A percentile compares a stretch with the other conserved stretches of the same genome.
These are phyloP conservation scores for Fusarium lateritium DNA, from an alignment of 2,329 filamentous ascomycete genomes.

Conservation along the genomic window DNA sequence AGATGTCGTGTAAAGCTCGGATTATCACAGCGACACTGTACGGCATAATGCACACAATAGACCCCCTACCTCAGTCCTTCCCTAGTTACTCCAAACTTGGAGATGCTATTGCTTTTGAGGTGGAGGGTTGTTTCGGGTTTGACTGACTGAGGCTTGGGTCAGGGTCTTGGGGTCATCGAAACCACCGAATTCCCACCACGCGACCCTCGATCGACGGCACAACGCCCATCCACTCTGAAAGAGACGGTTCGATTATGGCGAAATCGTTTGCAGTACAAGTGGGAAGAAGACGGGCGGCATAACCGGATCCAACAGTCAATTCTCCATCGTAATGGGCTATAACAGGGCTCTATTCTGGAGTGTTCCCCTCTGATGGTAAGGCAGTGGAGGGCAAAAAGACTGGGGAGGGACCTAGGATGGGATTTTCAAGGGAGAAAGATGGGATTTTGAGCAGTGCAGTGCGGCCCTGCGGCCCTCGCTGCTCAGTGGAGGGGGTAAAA, in stretches of 20 bases:
- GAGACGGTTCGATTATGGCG: background rate
- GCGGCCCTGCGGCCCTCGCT: constrained; percentile 12
- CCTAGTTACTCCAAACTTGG: background rate
- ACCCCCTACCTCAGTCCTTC: background rate
- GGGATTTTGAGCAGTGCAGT: constrained; percentile 36
- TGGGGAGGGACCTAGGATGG: constrained; percentile 20
- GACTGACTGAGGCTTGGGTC: constrained; percentile 10
- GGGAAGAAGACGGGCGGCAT: background rate
- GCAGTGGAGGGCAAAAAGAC: constrained; percentile 6
- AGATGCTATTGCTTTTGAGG: background rate
- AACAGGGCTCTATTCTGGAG: background rate
- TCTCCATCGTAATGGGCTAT: background rate
- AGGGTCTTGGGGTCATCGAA: constrained; percentile 31
- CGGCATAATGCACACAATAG: too few relatives aligned
- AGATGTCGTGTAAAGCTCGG: constrained; percentile 3
- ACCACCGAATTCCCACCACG: constrained; percentile 23
- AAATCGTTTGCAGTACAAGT: constrained; percentile 1
- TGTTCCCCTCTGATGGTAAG: background rate
- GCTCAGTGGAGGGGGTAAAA: constrained; percentile 26
- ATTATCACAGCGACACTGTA: background rate
- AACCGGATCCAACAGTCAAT: background rate
- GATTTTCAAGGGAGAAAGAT: constrained; percentile 31
- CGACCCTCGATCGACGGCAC: constrained; percentile 17
- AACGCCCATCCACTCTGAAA: background rate
- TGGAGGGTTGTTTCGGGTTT: constrained; percentile 26